Base-by-base conservation (phyloP, 2,329 filamentous ascomycete species). In the Endoconidiophora polonica region DNA sequence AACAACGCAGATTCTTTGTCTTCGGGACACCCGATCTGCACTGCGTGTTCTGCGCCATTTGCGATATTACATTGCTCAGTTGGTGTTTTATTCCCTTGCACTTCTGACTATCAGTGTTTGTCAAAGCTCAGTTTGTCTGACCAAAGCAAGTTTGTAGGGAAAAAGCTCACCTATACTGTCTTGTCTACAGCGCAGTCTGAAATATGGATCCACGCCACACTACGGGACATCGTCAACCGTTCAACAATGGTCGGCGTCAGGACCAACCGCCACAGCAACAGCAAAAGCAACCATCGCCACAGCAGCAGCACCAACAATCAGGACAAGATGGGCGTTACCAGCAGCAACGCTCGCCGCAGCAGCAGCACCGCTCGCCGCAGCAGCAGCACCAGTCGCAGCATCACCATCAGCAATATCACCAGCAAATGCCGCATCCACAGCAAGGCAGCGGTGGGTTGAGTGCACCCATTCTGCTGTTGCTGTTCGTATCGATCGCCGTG, bases 401-500 rank as follows among this genome's bases (percentile, higher is more conserved):
- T 12, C 45, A 48, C 24, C 46, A 43, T 20, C 39, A 46, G 18
- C 44, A 46, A 26, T 43, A 44, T n/a, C 33, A 46, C 20, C 49
- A 47, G 20, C 49, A 51, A n/a, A 51, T 51, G 42, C 47, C 43
- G 9, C 44, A 53, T 20, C 22, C 47, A 14, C 52, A 50, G 39
- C 47, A 50, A 23, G 39, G 41, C 26, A 33, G 22, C 5, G 50
- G 50, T 41, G 48, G 48, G 36, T 39, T 50, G 24, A 54, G 52
- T 38, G 37, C 44, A 41, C 52, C 52, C 10, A 54, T 51, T 41
- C 26, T 51, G 26, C 46, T 54, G 40, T 38, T 54, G 36, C 43
- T 54, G 24, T 54, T 54, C 48, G 48, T 54, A 9, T 51, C 48
- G 10, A 51, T 54, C 46, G 52, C 52, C 14, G 10, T 54, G 48